Base-by-base conservation (phyloP, 805 yeast genomes). In the Dipodascus geniculatus region DNA sequence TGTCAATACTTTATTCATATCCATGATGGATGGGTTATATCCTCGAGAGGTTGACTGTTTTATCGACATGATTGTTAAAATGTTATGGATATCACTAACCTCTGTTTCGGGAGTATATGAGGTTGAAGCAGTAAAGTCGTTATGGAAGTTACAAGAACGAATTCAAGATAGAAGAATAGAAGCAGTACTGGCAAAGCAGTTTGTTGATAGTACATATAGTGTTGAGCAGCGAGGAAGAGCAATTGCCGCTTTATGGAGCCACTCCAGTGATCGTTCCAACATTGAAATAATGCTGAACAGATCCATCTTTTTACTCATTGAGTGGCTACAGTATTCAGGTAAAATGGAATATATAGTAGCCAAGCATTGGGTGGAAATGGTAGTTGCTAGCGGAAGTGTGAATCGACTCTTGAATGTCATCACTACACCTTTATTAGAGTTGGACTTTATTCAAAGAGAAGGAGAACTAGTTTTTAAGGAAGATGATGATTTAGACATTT, bases 191-290 rank as follows among this genome's bases (percentile, higher is more conserved):
- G 71, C 87, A 0, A 71, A 77, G 1, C 72, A 80, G 49, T 74
- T 87, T 28, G 61, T 82, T 14, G 63, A 73, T 2, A 65, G 72
- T 1, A 62, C 59, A 2, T 51, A 54, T 3, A 56, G 67, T 35
- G 67, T 74, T 20, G 63, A 67, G 3, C 67, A 73, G 17, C 72
- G 81, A 55, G 66, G 83, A 0, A 65, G 71, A 17, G 83, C 85
- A 0, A 77, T 87, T 57, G 74, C 80, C 51, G 74, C 79, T 6
- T 64, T 90, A 3, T 91, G 97, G 97, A 73, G 74, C 2, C 91
- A 86, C 60, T 76, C 91, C 0, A 76, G 74, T 48, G 87, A 81
- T 38, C 61, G 68, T 2, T 57, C 65, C 2, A 66, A 68, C 59
- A 57, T 58, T 56, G 82, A 75, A 51, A 57, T 65, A 1, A 67